Evolutionary conservation across 2,329 filamentous ascomycete genomes (phyloP).

Genomic region (Botryotinia calthae): DNA sequence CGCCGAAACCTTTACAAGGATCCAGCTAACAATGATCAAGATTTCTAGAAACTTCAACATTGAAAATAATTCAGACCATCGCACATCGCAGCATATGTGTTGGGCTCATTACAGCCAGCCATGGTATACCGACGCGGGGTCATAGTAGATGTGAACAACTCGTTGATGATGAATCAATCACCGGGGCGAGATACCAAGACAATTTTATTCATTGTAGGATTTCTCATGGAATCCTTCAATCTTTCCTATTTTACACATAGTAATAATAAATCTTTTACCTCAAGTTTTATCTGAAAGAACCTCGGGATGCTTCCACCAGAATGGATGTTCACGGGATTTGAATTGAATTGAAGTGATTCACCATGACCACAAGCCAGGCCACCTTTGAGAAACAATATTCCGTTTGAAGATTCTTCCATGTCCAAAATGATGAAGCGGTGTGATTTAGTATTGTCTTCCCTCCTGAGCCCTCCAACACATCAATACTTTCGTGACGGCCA

Average conservation of each 20-base stretch:
- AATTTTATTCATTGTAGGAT: background rate
- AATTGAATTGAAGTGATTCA: slow-evolving; percentile 2
- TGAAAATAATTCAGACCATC: background rate
- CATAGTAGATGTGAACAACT: background rate
- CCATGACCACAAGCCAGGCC: background rate
- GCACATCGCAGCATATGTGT: background rate
- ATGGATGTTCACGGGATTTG: background rate
- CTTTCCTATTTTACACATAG: background rate
- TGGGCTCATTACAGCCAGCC: background rate
- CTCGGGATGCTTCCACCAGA: background rate
- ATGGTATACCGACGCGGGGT: background rate
- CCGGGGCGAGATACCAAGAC: background rate
- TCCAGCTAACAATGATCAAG: slow-evolving; percentile 14
- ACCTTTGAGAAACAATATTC: background rate
- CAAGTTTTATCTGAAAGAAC: background rate
- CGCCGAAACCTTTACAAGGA: background rate
- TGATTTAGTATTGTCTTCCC: slow-evolving; percentile 4
- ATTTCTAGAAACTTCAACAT: background rate
- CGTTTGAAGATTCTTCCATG: background rate
- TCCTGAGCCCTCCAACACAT: slow-evolving; percentile 5
- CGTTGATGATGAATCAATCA: background rate
- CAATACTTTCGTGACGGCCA: slow-evolving; percentile 2
- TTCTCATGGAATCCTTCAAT: background rate
- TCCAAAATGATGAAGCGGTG: slow-evolving; percentile 11
- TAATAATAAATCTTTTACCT: background rate